phyloP scores from a whole-genome alignment of 2,329 filamentous ascomycete species.

The Ophiocordyceps sinensis region DNA sequence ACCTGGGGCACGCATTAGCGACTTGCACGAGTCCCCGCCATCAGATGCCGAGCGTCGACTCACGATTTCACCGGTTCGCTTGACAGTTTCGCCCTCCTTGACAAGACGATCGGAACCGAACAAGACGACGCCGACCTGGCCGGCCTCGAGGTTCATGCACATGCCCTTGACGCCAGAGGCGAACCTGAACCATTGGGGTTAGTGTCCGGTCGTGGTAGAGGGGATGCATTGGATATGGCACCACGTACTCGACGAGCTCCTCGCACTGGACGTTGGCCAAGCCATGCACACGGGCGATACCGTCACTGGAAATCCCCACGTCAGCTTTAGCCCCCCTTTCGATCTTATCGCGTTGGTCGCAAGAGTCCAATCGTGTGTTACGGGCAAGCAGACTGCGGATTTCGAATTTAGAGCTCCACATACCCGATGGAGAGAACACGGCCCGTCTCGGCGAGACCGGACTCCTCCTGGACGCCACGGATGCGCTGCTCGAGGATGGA shows the following conservation, averaged over 20 bases:
- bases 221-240: background rate
- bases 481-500: constrained; percentile 99
- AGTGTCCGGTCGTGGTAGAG: constrained; percentile 5
- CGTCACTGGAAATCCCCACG: constrained; percentile 56
- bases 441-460: constrained; percentile 92
- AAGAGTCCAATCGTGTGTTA: background rate
- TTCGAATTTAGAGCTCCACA: constrained; percentile 26
- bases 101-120: constrained; percentile 99
- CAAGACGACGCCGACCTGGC: constrained; percentile 99
- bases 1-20: constrained; percentile 46
- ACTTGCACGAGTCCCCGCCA: no score
- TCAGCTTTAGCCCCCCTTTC: constrained; percentile 13
- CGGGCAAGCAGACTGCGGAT: constrained; percentile 1
- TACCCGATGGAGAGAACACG: constrained; percentile 98
- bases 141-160: constrained; percentile 99
- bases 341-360: no score
- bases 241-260: constrained; percentile 97
- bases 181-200: constrained; percentile 51
- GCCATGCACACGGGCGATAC: constrained; percentile 99
- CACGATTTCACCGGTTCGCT: constrained; percentile 99
- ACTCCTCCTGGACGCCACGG: constrained; percentile 94
- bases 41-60: constrained; percentile 25
- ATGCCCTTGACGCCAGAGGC: constrained; percentile 99
- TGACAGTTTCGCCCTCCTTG: constrained; percentile 98
- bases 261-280: constrained; percentile 99